Base-by-base conservation (phyloP, 83 land plant genomes). In the Thuja plicata region DNA sequence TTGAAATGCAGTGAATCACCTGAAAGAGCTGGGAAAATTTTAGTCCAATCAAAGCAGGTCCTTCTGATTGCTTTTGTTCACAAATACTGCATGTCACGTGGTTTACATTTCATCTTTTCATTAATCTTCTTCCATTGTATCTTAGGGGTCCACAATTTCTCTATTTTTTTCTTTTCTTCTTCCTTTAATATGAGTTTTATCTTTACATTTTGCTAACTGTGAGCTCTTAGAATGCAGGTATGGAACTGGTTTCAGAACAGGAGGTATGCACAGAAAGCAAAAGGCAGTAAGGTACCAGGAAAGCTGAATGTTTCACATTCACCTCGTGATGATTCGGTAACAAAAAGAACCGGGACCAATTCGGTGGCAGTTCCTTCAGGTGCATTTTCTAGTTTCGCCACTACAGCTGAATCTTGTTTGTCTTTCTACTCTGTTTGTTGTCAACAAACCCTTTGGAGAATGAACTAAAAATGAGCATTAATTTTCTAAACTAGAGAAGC, bases 171-270 rank as follows among this genome's bases (percentile, higher is more conserved):
- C 80, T 84, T 87, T 43, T 30, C 57, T 87, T 30, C 16, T 43
- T 89, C 13, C 19, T 89, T 48, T 60, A 70, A 19, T 55, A 84
- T 77, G 30, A 19, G 62, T 88, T 84, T 78, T 2, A 48, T 41
- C n/a, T 5, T 54, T 76, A 13, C 35, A 76, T 76, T 76, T 12
- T 15, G 0, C 15, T 76, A 13, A 76, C 34, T 76, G 40, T 32
- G 38, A 34, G 79, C 79, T 76, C 38, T 27, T 34, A 34, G 66
- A 10, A 78, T 90, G 21, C 85, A 96, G 97, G 95, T 96, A n/a
- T 96, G 94, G 97, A 96, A 94, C 85, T 96, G 97, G 97, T 96
- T 96, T 83, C 97, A 96, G 30, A 96, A 96, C 83, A 93, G 93
- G 91, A 92, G 97, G 78, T 92, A 94, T 91, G 89, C 97, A 74